These are phyloP conservation scores for Pezicula radicicola DNA, from an alignment of 2,329 filamentous ascomycete species.

Conservation along the genomic window DNA sequence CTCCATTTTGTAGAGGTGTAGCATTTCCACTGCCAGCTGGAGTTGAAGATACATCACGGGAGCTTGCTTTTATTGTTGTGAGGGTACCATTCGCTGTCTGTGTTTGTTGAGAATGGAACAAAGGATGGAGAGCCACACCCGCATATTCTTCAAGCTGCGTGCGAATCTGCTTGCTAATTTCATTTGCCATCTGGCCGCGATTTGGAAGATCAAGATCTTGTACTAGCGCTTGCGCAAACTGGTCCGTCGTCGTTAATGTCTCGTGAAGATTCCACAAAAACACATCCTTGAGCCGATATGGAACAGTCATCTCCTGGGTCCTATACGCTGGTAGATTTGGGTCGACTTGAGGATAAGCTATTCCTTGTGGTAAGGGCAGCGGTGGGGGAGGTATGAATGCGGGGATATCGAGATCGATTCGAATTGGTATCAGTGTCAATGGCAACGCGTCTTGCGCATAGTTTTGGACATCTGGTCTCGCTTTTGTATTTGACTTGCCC, in stretches of 20 bases:
- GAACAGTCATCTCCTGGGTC: slow-evolving; percentile 73
- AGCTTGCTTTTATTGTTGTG: slow-evolving; percentile 27
- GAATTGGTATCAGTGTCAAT: slow-evolving; percentile 88
- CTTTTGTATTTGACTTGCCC: slow-evolving; percentile 58
- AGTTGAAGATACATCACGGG: slow-evolving; percentile 37
- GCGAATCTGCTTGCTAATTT: slow-evolving; percentile 91
- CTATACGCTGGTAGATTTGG: slow-evolving; percentile 76
- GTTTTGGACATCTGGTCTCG: slow-evolving; percentile 57
- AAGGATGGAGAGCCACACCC: slow-evolving; percentile 85
- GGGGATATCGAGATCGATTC: slow-evolving; percentile 90
- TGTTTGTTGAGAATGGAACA: slow-evolving; percentile 66
- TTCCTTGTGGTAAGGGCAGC: slow-evolving; percentile 60
- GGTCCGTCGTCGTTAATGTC: slow-evolving; percentile 87
- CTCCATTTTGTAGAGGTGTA: slow-evolving; percentile 53
- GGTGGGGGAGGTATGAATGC: slow-evolving; percentile 67
- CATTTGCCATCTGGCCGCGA: slow-evolving; percentile 62
- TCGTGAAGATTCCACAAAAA: slow-evolving; percentile 98
- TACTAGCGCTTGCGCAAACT: slow-evolving; percentile 87
- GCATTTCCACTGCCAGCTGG: slow-evolving; percentile 48
- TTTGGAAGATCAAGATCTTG: slow-evolving; percentile 91
- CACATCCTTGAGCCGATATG: slow-evolving; percentile 88
- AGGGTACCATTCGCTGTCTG: slow-evolving; percentile 27
- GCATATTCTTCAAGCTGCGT: slow-evolving; percentile 96
- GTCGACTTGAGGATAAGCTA: slow-evolving; percentile 57
- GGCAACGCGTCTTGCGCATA: slow-evolving; percentile 72